Conservation (phyloP, 805 yeast species). For the Barnettozyma vustinii region DNA sequence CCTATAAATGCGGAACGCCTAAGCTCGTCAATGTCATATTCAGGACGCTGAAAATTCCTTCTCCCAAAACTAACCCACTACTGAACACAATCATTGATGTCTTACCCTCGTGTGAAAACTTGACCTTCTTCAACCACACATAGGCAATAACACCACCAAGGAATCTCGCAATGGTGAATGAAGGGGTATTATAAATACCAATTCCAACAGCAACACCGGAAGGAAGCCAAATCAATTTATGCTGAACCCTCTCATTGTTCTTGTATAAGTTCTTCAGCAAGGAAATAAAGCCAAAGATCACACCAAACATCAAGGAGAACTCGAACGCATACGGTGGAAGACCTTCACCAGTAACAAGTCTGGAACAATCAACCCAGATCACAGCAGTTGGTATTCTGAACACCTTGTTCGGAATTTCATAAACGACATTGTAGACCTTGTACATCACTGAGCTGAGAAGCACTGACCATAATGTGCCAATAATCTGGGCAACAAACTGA, state of each 20-base stretch:
- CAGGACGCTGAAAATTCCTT: slow-evolving; percentile 80
- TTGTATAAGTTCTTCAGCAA: slow-evolving; percentile 54
- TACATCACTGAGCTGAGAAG: slow-evolving; percentile 78
- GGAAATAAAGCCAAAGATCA: slow-evolving; percentile 64
- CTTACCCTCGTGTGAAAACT: slow-evolving; percentile 39
- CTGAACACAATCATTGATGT: slow-evolving; percentile 82
- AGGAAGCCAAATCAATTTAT: slow-evolving; percentile 59
- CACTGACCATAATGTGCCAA: slow-evolving; percentile 85
- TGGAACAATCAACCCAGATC: slow-evolving; percentile 94
- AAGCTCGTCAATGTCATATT: slow-evolving; percentile 74
- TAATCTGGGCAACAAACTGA: slow-evolving; percentile 83
- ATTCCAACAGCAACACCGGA: slow-evolving; percentile 97
- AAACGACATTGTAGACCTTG: slow-evolving; percentile 71
- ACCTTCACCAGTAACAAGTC: slow-evolving; percentile 87
- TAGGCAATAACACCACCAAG: slow-evolving; percentile 75
- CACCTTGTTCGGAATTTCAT: slow-evolving; percentile 75
- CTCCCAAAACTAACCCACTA: slow-evolving; percentile 90
- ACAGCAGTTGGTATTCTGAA: slow-evolving; percentile 93
- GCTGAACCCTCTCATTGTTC: slow-evolving; percentile 30
- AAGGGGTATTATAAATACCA: slow-evolving; percentile 91
- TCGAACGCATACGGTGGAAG: slow-evolving; percentile 73
- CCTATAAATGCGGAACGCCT: slow-evolving; percentile 50
- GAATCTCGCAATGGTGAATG: slow-evolving; percentile 89
- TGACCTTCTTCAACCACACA: slow-evolving; percentile 44
- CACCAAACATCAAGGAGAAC: slow-evolving; percentile 56